Base-by-base conservation (phyloP, 495 filamentous ascomycete species). In the Annulohypoxylon stygium region DNA sequence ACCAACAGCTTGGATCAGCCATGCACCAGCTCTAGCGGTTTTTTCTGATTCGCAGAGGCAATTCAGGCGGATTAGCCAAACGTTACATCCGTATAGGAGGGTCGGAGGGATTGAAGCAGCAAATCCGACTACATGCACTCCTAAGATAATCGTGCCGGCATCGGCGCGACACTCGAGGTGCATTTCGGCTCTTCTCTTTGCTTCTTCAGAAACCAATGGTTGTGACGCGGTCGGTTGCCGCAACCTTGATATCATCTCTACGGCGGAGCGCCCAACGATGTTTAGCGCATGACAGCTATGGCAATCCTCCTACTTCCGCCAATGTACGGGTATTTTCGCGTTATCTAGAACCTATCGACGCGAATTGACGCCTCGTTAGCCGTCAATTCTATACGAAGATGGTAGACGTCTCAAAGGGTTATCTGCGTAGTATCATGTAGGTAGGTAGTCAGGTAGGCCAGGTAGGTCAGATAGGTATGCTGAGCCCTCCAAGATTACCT, bases 1-100 rank as follows among this genome's bases (percentile, higher is more conserved):
- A 36, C 72, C 72, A 75, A 75, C 50, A 54, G 58, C 67, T 57
- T 43, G 67, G 72, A 74, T 74, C 71, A 54, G 71, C 66, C 62
- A 57, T 61, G 67, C 58, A 61, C 63, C 25, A 58, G 63, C 50
- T 37, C 54, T 63, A 43, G 41, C 12, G 4, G n/a, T 39, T 59
- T 39, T 59, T 61, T 41, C 33, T 43, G 37, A 54, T 70, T 70
- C 30, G 67, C 63, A 62, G 64, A 43, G 58, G 50, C 72, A 70
- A 75, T 70, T 75, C 71, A 75, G 67, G 72, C 72, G 67, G 72
- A 70, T 61, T 70, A 39, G 43, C 20, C 23, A 7, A 67, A 61
- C 4, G 63, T 70, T 70, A 64, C 67, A 70, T 67, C 58, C 54
- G 45, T 34, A 69, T 65, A 55, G 53, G 59, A 54, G 60, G 59